Evolutionary conservation across 2,329 filamentous ascomycete species (phyloP), one percentile per base, ranked within the genome.

Genomic region (Emergomyces orientalis): DNA sequence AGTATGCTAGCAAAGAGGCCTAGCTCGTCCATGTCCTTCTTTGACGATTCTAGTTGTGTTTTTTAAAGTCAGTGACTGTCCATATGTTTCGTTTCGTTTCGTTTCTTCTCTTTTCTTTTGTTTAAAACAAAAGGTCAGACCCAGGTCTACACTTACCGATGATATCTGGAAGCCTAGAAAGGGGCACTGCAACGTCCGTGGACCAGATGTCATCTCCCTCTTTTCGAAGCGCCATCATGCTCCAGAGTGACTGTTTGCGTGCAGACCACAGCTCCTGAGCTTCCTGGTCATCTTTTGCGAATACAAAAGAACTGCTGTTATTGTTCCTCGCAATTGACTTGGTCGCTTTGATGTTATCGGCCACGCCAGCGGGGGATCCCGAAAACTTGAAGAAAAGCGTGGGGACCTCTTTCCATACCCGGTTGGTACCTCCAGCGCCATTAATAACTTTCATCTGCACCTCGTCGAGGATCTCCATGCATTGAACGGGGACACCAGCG

Each of bases 1-100:
- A 97, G 79, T 34, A 96, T 89, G 70, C 88, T 91, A 0, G 91
- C 90, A 72, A 96, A 96, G 1, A 96, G 78, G 0, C 90, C 91
- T 13, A 96, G 80, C 14, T 90, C 86, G 70, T 93, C 89, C 82
- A 96, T 87, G 71, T 96, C 90, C 72, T 90, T 89, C 78, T 96
- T 96, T 66, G 89, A 92, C 52, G 91, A 81, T 73, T 96, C 91
- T 79, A 83, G 82, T 52, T 2, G 6, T 47, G 69, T 55, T 72
- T 55, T 62, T 59, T 59, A 25, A 9, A 27, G n/a, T 62, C 54
- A 60, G 47, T 30, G 11, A 27, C 43, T 37, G 13, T 5, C 19
- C 37, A 27, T 49, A 22, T 43, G 1, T 22, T 17, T 17, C 30
- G 39, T 19, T 7, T 45, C 11, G 13, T 25, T 11, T 14, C 22